These are phyloP conservation scores for Tausonia pullulans DNA, from an alignment of 1,284 basidiomycete genomes.

Conservation along the genomic window DNA sequence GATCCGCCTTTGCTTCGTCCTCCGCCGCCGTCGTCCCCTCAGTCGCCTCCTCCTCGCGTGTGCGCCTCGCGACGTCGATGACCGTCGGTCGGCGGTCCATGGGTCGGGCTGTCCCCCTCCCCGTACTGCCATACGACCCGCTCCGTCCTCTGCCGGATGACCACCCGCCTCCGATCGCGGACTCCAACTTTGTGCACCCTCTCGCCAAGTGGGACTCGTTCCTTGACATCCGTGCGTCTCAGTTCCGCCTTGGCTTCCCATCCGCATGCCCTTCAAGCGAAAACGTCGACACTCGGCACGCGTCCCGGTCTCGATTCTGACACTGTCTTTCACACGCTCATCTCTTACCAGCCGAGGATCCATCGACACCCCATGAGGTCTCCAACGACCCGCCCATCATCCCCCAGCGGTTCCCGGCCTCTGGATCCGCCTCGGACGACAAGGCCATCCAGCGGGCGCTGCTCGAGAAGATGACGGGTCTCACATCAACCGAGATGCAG, in stretches of 20 bases:
- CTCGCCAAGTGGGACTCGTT: conserved; percentile 17
- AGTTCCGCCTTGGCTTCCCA: neutral
- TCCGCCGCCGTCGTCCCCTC: no score
- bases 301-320: no score
- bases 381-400: conserved; percentile 17
- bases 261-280: neutral
- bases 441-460: conserved; percentile 6
- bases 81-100: no score
- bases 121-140: conserved; percentile 9
- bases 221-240: conserved; percentile 15
- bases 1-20: no score
- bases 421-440: conserved; percentile 15
- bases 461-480: neutral
- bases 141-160: conserved; percentile 3
- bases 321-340: neutral
- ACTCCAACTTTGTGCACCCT: conserved; percentile 11
- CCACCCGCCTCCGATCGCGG: conserved; percentile 3
- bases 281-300: no score
- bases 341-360: conserved; percentile 5
- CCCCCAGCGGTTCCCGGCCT: conserved; percentile 8
- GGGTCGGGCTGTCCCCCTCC: neutral
- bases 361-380: neutral
- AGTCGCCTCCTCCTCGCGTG: no score
- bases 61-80: no score
- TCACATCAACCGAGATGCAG: neutral